These are phyloP conservation scores for Crithidia expoeki DNA, from an alignment of 208 protist genomes.

Conservation along the genomic window DNA sequence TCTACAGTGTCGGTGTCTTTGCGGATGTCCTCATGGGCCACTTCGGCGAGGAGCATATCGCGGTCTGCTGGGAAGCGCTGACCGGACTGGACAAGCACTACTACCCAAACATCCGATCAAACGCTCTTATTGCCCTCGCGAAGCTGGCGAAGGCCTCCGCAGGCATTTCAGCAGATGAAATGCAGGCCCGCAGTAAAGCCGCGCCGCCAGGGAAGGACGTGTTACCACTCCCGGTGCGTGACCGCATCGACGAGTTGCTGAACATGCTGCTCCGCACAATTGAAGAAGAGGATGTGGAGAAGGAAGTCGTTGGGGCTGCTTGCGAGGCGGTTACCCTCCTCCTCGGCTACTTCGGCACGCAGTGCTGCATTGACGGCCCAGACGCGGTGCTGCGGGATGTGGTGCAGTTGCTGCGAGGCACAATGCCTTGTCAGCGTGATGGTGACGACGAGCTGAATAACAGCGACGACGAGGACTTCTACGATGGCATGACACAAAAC, in stretches of 20 bases:
- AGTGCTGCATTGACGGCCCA: conserved; percentile 44
- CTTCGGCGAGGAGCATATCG: conserved; percentile 56
- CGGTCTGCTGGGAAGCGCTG: conserved; percentile 60
- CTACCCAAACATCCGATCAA: conserved; percentile 73
- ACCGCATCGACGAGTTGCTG: conserved; percentile 58
- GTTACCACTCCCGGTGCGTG: conserved; percentile 47
- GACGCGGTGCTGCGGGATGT: conserved; percentile 54
- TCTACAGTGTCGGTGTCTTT: conserved; percentile 84
- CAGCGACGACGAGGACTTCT: conserved; percentile 49
- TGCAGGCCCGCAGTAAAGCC: conserved; percentile 31
- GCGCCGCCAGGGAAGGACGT: conserved; percentile 50
- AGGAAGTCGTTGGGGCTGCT: conserved; percentile 72
- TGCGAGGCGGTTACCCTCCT: conserved; percentile 71
- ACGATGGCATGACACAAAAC: conserved; percentile 8
- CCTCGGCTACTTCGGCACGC: conserved; percentile 78
- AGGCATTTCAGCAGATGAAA: conserved; percentile 31
- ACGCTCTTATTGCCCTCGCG: conserved; percentile 57
- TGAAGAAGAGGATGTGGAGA: conserved; percentile 64
- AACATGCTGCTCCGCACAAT: conserved; percentile 46
- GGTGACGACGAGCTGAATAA: conserved; percentile 42
- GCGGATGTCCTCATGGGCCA: conserved; percentile 56
- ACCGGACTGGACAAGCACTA: conserved; percentile 54
- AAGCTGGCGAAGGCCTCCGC: conserved; percentile 69
- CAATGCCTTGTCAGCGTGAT: conserved; percentile 51
- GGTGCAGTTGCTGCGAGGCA: conserved; percentile 57